A percentile compares a stretch with the other conserved stretches of the same genome.
phyloP scores from a whole-genome alignment of 2,329 filamentous ascomycete species.

The Tolypocladium cylindrosporum region DNA sequence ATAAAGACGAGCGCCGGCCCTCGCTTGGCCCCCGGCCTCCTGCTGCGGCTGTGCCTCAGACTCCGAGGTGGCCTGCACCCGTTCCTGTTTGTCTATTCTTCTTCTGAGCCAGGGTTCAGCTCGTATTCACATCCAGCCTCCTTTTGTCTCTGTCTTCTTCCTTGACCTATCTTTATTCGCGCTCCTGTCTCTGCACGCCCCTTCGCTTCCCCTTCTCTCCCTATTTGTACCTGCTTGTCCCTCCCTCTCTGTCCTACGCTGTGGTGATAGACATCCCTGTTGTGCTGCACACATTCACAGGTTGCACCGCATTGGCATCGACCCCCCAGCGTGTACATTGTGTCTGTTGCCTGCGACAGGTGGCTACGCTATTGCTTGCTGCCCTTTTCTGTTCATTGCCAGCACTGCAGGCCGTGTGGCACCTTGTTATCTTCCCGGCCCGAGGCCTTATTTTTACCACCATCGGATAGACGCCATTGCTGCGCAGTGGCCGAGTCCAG shows the following conservation, averaged over 20 bases:
- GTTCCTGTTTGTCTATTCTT: neutral
- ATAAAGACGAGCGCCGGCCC: neutral
- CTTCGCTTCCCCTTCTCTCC: neutral
- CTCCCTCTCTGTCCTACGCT: neutral
- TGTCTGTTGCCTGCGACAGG: neutral
- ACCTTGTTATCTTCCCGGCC: slow-evolving; percentile 2
- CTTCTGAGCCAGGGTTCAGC: neutral
- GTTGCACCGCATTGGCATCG: neutral
- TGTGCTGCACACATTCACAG: neutral
- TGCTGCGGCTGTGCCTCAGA: neutral
- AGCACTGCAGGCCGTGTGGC: too few species aligned
- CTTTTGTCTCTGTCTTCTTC: neutral
- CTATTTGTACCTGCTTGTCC: neutral
- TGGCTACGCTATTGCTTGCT: neutral
- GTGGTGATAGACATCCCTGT: neutral
- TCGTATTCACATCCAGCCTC: neutral
- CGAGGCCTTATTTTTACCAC: neutral
- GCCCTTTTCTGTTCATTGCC: neutral
- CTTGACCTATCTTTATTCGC: neutral
- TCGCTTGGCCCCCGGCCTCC: neutral
- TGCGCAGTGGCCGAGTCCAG: neutral
- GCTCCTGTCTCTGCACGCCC: neutral
- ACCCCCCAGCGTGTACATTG: neutral
- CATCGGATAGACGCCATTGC: neutral
- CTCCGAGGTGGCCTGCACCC: neutral